Base-by-base conservation (phyloP, 805 yeast genomes). In the Lipomyces mesembrius region DNA sequence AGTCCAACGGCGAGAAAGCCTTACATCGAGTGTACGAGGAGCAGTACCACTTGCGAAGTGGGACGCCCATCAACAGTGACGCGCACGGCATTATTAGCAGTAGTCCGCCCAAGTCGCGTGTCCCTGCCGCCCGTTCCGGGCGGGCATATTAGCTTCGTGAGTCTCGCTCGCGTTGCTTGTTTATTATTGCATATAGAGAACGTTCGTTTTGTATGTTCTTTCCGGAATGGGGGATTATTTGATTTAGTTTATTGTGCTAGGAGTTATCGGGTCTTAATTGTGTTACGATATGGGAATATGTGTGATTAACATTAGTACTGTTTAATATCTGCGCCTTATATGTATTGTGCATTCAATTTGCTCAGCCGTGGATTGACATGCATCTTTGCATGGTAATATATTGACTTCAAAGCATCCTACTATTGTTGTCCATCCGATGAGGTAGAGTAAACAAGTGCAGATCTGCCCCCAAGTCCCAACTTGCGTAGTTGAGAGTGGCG, bases 11-110 rank as follows among this genome's bases (percentile, higher is more conserved):
- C 46, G 27, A 39, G 55, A 53, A 57, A 59, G 64, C 66, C 53
- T 35, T 60, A 27, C 68, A 67, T 52, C 60, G 62, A 49, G 71
- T 67, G 52, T 63, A 57, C 60, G 67, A 68, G 64, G 67, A 68
- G 59, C 67, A 63, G 62, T 66, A 67, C 58, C 71, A 67, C 34
- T 57, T 67, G 29, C 35, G 35, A 25, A 61, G 63, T 27, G 64
- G 59, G 51, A 52, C n/a, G n/a, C 55, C 55, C 20, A 43, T 43
- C 22, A 43, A n/a, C 49, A 43, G 49, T n/a, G 49, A 43, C 49
- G 20, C 49, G 22, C 49, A 43, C 22, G 49, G 22, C 49, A 43
- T 43, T 7, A 17, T 43, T 7, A 43, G 22, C 22, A 43, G 49
- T 17, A 43, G 49, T 43, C 49, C 49, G 2, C 49, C 49, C 11